A percentile compares a stretch with the other conserved stretches of the same genome.
Evolutionary conservation across 805 yeast genomes (phyloP).

Genomic region (Komagataella pseudopastoris): DNA sequence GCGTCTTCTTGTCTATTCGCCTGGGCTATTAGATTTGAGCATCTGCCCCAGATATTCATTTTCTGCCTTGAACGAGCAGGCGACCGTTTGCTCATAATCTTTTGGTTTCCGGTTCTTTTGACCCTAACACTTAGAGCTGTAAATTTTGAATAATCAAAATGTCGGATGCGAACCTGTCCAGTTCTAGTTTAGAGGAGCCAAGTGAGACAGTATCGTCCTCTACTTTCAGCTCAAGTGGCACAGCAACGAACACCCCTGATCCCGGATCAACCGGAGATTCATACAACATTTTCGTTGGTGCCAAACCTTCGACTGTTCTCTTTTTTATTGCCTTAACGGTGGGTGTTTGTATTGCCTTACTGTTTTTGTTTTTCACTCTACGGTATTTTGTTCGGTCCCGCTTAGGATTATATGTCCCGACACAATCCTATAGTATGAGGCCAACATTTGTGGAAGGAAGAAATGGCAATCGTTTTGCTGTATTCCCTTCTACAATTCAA

Average conservation of each 20-base stretch:
- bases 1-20: neutral
- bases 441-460: neutral
- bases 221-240: neutral
- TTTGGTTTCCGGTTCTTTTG: neutral
- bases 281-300: conserved; percentile 15
- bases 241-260: neutral
- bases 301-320: conserved; percentile 47
- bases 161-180: neutral
- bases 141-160: neutral
- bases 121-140: neutral
- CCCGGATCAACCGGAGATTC: conserved; percentile 1
- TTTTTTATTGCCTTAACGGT: conserved; percentile 52
- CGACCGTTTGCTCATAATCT: neutral
- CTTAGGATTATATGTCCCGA: conserved; percentile 35
- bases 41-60: neutral
- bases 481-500: neutral
- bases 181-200: neutral
- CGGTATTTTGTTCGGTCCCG: conserved; percentile 45
- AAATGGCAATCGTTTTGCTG: neutral
- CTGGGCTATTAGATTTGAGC: neutral
- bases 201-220: neutral
- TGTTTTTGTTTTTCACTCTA: conserved; percentile 46
- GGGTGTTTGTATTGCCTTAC: conserved; percentile 41
- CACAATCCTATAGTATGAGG: neutral
- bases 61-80: neutral